A percentile compares a stretch with the other conserved stretches of the same genome.
Conservation (phyloP, 805 yeast species). For the Maudiozyma turicensis region DNA sequence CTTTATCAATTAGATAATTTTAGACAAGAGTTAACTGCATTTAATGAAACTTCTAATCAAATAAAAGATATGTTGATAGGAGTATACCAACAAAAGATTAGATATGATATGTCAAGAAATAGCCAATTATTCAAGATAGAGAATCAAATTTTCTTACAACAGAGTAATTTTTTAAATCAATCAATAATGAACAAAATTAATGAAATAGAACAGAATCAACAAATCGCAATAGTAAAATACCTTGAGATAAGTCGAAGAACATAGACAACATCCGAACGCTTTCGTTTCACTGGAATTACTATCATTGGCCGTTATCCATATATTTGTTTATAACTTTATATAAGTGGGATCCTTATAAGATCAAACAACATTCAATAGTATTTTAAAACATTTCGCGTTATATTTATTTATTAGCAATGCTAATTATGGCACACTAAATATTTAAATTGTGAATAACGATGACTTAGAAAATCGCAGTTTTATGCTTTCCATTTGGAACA, state of each 20-base stretch:
- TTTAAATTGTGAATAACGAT: too few species aligned
- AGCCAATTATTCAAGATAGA: conserved; percentile 17
- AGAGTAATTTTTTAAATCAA: conserved; percentile 14
- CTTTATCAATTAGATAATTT: conserved; percentile 11
- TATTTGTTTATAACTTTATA: background rate
- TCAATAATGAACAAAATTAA: conserved; percentile 15
- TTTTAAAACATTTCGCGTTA: too few species aligned
- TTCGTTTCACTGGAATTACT: background rate
- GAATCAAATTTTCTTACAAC: conserved; percentile 12
- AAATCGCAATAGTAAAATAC: conserved; percentile 1
- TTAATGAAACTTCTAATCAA: conserved; percentile 11
- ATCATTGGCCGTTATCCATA: background rate
- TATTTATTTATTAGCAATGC: too few species aligned
- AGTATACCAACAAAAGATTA: conserved; percentile 11
- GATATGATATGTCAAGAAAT: conserved; percentile 13
- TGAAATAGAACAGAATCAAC: conserved; percentile 20
- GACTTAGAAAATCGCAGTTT: too few species aligned
- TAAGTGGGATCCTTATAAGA: too few species aligned
- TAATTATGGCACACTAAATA: too few species aligned
- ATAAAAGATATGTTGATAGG: conserved; percentile 13
- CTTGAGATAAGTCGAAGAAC: background rate
- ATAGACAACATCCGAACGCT: background rate
- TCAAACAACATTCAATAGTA: too few species aligned
- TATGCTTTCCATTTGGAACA: too few species aligned
- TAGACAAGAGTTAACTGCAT: conserved; percentile 9